Evolutionary conservation across 345 rosid genomes (phyloP).

Genomic region (Eutrema japonicum): DNA sequence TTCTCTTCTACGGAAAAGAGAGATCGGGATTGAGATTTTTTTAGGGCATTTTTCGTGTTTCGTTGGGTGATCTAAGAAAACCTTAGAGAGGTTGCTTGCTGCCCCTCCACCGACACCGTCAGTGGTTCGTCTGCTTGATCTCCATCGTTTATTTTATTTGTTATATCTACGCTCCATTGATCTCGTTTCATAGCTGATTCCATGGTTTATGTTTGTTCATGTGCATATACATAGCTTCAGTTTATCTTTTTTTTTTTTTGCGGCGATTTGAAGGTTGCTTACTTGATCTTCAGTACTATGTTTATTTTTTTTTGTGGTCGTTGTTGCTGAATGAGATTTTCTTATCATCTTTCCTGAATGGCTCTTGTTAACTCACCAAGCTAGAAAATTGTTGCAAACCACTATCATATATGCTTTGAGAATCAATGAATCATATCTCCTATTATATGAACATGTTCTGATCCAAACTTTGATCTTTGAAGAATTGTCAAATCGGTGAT

Average conservation of each 20-base stretch:
- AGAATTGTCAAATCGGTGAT: constrained; percentile 4
- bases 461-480: constrained; percentile 19
- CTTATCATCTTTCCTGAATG: neutral
- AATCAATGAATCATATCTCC: constrained; percentile 10
- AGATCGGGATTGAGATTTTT: no score
- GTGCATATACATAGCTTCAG: no score
- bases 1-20: no score
- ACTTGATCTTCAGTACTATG: no score
- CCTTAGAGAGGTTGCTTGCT: no score
- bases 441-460: constrained; percentile 8
- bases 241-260: no score
- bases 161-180: constrained; percentile 21
- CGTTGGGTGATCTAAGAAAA: constrained; percentile 15
- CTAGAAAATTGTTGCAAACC: constrained; percentile 3
- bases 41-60: no score
- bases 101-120: constrained; percentile 30
- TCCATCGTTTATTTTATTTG: neutral
- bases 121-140: constrained; percentile 37
- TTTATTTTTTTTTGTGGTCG: no score
- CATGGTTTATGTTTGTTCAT: no score
- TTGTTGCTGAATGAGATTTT: no score
- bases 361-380: constrained; percentile 1
- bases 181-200: constrained; percentile 2
- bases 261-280: no score
- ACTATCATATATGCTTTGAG: constrained; percentile 26